Evolutionary conservation across 2,329 filamentous ascomycete species (phyloP).

Genomic region (Botrytis porri): DNA sequence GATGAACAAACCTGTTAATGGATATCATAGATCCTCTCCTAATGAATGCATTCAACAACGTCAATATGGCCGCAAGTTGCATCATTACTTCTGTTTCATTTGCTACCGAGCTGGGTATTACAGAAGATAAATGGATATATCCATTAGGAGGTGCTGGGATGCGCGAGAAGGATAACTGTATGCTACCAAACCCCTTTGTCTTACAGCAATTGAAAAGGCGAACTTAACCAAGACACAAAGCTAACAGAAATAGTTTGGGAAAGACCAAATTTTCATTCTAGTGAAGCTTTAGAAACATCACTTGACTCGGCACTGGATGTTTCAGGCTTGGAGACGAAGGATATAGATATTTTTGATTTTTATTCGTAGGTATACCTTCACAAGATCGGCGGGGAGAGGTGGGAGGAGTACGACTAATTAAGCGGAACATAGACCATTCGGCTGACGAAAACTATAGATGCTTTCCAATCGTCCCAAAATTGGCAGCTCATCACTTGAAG

Average conservation of each 20-base stretch:
- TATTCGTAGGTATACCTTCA: conserved; percentile 50
- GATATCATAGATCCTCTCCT: conserved; percentile 55
- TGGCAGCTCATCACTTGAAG: conserved; percentile 59
- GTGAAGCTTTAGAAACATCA: conserved; percentile 55
- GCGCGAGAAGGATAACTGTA: conserved; percentile 54
- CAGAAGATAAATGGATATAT: conserved; percentile 59
- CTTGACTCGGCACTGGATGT: conserved; percentile 52
- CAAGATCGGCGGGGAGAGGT: neutral
- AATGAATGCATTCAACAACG: conserved; percentile 70
- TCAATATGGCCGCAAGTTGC: conserved; percentile 61
- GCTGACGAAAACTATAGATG: conserved; percentile 45
- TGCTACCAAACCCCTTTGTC: conserved; percentile 24
- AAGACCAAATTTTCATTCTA: conserved; percentile 55
- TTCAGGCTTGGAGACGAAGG: conserved; percentile 46
- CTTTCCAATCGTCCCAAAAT: conserved; percentile 67
- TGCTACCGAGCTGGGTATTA: conserved; percentile 54
- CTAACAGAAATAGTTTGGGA: conserved; percentile 54
- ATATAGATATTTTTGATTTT: conserved; percentile 61
- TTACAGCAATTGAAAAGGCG: neutral
- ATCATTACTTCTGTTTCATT: conserved; percentile 57
- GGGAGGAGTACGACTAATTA: fast-evolving
- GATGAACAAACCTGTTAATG: conserved; percentile 22
- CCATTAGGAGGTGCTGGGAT: conserved; percentile 62
- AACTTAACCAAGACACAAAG: neutral
- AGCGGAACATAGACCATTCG: neutral